phyloP scores from a whole-genome alignment of 2,329 filamentous ascomycete genomes.

The Paracorniculantispora psalliotae region DNA sequence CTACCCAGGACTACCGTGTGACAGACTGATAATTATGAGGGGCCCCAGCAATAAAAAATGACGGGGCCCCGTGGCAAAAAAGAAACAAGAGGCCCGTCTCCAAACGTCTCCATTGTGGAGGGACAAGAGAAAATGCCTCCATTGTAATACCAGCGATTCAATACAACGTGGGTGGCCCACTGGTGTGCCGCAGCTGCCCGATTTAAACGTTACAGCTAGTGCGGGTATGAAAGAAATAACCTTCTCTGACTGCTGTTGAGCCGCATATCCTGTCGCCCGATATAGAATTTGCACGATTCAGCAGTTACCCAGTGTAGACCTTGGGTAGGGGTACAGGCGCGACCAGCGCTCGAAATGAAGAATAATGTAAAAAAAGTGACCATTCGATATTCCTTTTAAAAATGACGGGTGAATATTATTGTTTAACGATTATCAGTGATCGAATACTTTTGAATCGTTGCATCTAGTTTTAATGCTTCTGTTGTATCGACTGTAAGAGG shows the following conservation, averaged over 20 bases:
- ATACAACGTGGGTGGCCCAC: conserved; percentile 8
- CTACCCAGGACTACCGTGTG: not conserved
- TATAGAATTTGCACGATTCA: conserved; percentile 10
- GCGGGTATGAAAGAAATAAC: conserved; percentile 7
- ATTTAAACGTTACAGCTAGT: conserved; percentile 13
- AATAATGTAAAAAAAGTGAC: not conserved
- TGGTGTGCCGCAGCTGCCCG: conserved; percentile 4
- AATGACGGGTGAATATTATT: not conserved
- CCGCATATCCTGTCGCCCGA: conserved; percentile 8
- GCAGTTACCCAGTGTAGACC: not conserved
- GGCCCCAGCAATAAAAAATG: conserved; percentile 4
- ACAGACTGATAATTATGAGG: not conserved
- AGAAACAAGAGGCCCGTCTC: not conserved
- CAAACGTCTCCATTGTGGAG: conserved; percentile 7
- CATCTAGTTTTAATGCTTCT: not conserved
- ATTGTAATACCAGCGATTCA: not conserved
- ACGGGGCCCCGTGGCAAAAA: conserved; percentile 9
- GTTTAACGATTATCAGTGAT: no score
- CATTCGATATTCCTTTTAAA: not conserved
- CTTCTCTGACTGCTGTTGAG: conserved; percentile 2
- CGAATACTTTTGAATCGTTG: not conserved
- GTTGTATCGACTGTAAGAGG: not conserved
- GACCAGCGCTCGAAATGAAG: not conserved
- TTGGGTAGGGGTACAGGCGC: not conserved
- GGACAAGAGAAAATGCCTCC: not conserved